These are phyloP conservation scores for Colletotrichum somersetense DNA, from an alignment of 2,329 filamentous ascomycete species.

Conservation along the genomic window DNA sequence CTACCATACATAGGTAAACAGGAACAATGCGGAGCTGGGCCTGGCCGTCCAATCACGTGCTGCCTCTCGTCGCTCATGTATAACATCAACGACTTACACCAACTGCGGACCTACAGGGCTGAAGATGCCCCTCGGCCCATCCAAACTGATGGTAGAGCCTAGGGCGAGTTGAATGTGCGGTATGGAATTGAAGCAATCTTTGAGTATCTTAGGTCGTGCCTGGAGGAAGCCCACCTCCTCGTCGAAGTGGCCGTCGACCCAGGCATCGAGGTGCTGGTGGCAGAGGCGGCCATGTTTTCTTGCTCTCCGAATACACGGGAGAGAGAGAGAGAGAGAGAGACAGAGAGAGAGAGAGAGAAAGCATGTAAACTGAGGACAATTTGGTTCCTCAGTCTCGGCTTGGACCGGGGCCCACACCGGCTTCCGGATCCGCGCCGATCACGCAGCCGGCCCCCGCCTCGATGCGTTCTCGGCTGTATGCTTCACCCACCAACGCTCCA, in stretches of 20 bases:
- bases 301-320: neutral
- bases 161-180: no score
- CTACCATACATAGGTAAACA: neutral
- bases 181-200: no score
- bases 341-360: no score
- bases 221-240: conserved; percentile 35
- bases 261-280: conserved; percentile 31
- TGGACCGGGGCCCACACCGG: neutral
- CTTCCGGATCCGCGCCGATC: conserved; percentile 1
- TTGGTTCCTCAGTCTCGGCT: neutral
- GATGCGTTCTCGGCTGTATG: no score
- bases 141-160: neutral
- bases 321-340: no score
- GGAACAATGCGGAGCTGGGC: neutral
- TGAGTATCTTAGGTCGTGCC: neutral
- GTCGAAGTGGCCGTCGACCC: conserved; percentile 35
- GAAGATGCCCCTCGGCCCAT: neutral
- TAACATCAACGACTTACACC: neutral
- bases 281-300: neutral
- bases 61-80: neutral
- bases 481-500: no score
- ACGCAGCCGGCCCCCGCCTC: neutral
- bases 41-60: neutral
- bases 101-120: neutral
- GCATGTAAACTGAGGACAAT: neutral